These are phyloP conservation scores for Zhuliangozyma parablackwelliae DNA, from an alignment of 1,139 yeast genomes.

Conservation along the genomic window DNA sequence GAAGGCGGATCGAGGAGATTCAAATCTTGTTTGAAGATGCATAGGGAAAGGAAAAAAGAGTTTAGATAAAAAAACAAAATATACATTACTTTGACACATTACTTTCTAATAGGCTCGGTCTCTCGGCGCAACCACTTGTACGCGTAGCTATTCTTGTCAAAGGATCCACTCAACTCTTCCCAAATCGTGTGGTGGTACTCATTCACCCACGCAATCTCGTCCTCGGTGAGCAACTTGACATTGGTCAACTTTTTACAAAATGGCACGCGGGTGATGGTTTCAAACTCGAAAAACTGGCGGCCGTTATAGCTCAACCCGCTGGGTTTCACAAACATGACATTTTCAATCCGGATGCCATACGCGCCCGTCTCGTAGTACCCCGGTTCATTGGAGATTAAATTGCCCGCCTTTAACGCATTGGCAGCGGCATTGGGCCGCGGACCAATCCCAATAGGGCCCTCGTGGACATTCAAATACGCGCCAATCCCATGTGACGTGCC, in stretches of 20 bases:
- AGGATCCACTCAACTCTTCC: slow-evolving; percentile 46
- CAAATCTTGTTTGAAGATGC: slow-evolving; percentile 63
- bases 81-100: background rate
- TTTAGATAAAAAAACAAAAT: background rate
- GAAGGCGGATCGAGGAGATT: slow-evolving; percentile 71
- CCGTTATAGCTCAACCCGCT: slow-evolving; percentile 43
- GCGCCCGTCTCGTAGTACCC: slow-evolving; percentile 91
- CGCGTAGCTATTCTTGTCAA: slow-evolving; percentile 49
- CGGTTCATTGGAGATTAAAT: slow-evolving; percentile 88
- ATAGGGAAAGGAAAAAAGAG: slow-evolving; percentile 15
- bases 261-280: slow-evolving; percentile 88
- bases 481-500: slow-evolving; percentile 99
- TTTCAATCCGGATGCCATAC: slow-evolving; percentile 92
- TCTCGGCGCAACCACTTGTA: slow-evolving; percentile 76
- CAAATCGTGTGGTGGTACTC: slow-evolving; percentile 62
- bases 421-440: slow-evolving; percentile 49
- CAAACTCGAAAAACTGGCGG: slow-evolving; percentile 65
- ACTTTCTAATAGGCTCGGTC: slow-evolving; percentile 39
- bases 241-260: slow-evolving; percentile 37
- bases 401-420: slow-evolving; percentile 60
- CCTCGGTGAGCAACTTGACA: slow-evolving; percentile 38
- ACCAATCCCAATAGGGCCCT: slow-evolving; percentile 93
- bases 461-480: slow-evolving; percentile 87
- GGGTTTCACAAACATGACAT: slow-evolving; percentile 63
- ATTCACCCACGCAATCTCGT: slow-evolving; percentile 68